Evolutionary conservation across 2,329 filamentous ascomycete genomes (phyloP).

Genomic region (Leptographium procerum): DNA sequence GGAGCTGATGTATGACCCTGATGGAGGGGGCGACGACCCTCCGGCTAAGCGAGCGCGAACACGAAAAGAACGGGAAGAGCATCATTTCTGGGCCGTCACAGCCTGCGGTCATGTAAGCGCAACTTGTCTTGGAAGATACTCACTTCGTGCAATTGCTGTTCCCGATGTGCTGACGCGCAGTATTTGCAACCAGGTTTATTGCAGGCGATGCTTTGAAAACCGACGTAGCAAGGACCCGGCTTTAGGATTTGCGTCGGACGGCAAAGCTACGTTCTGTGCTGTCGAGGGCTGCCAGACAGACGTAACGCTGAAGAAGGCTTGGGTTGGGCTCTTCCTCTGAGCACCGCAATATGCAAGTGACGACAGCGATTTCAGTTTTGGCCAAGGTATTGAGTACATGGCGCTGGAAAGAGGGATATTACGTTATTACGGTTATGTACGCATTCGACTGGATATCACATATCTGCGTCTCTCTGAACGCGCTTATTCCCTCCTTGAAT

Average conservation of each 20-base stretch:
- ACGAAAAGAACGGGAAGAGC: constrained; percentile 49
- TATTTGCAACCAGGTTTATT: constrained; percentile 43
- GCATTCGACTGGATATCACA: background rate
- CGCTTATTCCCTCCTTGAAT: background rate
- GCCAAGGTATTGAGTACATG: background rate
- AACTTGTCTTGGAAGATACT: background rate
- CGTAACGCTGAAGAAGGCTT: constrained; percentile 41
- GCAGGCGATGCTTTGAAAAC: constrained; percentile 48
- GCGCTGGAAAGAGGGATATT: background rate
- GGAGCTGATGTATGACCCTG: constrained; percentile 66
- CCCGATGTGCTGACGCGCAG: background rate
- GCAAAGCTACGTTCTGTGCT: constrained; percentile 33
- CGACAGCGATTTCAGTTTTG: background rate
- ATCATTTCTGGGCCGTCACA: constrained; percentile 87
- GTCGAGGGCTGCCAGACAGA: constrained; percentile 46
- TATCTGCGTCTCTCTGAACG: background rate
- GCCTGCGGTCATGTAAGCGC: constrained; percentile 74
- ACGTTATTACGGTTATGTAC: background rate
- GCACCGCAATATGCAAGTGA: background rate
- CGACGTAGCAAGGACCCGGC: constrained; percentile 24
- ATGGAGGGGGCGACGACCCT: constrained; percentile 20
- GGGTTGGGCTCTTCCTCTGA: constrained; percentile 51
- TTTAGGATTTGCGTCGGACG: constrained; percentile 26
- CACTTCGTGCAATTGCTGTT: background rate
- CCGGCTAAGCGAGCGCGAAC: constrained; percentile 29